These are phyloP conservation scores for Penstemon barbatus DNA, from an alignment of 257 asterid species.

Conservation along the genomic window DNA sequence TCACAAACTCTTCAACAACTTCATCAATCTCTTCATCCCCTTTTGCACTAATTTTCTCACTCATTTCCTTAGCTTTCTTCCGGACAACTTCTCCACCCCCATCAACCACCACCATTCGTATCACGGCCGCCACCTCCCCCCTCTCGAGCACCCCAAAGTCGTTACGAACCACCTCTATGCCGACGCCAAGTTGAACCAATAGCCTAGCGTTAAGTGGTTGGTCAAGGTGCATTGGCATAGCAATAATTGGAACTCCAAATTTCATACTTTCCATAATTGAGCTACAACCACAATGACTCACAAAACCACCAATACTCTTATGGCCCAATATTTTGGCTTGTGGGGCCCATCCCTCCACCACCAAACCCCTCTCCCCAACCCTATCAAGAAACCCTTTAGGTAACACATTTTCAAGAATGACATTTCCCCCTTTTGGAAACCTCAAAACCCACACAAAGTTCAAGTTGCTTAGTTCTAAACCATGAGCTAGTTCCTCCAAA, in stretches of 20 bases:
- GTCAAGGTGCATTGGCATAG: constrained; percentile 49
- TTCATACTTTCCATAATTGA: constrained; percentile 46
- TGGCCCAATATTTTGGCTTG: constrained; percentile 42
- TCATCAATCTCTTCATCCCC: constrained; percentile 46
- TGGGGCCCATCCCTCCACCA: constrained; percentile 54
- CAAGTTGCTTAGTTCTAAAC: constrained; percentile 41
- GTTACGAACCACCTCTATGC: constrained; percentile 35
- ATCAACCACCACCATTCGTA: constrained; percentile 31
- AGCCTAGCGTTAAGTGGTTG: constrained; percentile 45
- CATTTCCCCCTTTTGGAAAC: constrained; percentile 36
- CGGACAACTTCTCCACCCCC: constrained; percentile 28
- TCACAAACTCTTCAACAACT: constrained; percentile 33
- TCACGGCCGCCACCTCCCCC: constrained; percentile 29
- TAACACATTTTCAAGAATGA: constrained; percentile 24
- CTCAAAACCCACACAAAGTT: constrained; percentile 53
- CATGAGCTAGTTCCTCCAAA: constrained; percentile 36
- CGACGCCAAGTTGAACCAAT: constrained; percentile 27
- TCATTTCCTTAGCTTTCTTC: constrained; percentile 24
- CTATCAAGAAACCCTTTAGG: constrained; percentile 45
- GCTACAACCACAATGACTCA: constrained; percentile 56
- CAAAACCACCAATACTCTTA: constrained; percentile 42
- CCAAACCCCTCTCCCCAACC: constrained; percentile 33
- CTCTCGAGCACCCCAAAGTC: constrained; percentile 27
- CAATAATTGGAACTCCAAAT: constrained; percentile 47
- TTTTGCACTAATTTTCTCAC: constrained; percentile 32